Evolutionary conservation across 1,284 basidiomycete species (phyloP).

Genomic region (Phlebopus sp.): DNA sequence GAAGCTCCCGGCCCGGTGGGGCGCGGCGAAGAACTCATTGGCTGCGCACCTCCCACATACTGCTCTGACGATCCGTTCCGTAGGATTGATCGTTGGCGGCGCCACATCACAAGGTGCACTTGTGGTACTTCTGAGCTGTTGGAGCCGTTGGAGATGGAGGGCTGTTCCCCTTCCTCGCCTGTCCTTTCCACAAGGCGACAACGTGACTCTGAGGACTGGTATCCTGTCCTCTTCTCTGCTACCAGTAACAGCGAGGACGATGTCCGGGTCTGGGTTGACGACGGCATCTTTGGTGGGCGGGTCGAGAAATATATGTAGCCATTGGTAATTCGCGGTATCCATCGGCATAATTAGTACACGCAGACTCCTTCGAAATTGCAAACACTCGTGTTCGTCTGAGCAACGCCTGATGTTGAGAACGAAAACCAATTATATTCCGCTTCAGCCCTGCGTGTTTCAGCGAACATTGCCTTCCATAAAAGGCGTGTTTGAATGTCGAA

Average conservation of each 20-base stretch:
- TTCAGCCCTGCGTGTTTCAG: no score
- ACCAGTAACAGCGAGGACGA: conserved; percentile 9
- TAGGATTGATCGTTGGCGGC: conserved; percentile 25
- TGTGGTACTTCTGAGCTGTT: conserved; percentile 10
- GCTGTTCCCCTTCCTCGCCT: conserved; percentile 8
- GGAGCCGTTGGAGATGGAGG: conserved; percentile 19
- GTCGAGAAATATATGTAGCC: no score
- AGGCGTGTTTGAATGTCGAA: no score
- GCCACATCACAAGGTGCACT: conserved; percentile 10
- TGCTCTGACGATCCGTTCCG: conserved; percentile 15
- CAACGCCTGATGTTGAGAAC: no score
- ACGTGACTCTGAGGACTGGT: neutral
- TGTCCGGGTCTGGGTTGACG: conserved; percentile 15
- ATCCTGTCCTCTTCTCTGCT: neutral
- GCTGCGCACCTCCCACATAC: conserved; percentile 8
- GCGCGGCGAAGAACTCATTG: neutral
- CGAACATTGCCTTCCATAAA: no score
- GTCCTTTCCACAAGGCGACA: conserved; percentile 12
- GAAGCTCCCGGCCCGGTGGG: neutral
- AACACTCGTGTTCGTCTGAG: no score
- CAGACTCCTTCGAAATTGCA: no score
- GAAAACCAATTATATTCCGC: no score
- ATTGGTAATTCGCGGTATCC: no score
- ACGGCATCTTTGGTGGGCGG: neutral
- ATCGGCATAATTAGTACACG: no score